A percentile compares a stretch with the other conserved stretches of the same genome.
Conservation (phyloP, 2,329 filamentous ascomycete genomes). For the Trichoderma arundinaceum region DNA sequence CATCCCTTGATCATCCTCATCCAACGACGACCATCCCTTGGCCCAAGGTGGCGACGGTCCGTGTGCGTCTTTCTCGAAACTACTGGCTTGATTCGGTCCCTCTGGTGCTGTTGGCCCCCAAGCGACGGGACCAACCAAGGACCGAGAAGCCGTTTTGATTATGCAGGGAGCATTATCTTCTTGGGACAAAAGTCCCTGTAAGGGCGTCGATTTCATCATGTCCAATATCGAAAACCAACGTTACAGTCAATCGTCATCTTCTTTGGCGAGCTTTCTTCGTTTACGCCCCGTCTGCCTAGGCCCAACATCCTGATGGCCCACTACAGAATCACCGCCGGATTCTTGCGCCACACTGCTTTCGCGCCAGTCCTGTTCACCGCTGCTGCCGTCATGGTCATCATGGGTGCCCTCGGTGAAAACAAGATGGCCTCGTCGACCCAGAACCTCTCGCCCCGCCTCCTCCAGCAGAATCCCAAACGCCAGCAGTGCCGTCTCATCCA, state of each 20-base stretch:
- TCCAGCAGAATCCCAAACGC: slow-evolving; percentile 78
- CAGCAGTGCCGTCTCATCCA: slow-evolving; percentile 80
- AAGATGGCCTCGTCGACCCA: slow-evolving; percentile 71
- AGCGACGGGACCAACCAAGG: not conserved
- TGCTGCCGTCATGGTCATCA: slow-evolving; percentile 17
- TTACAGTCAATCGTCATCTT: slow-evolving; percentile 21
- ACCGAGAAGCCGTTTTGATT: slow-evolving; percentile 14
- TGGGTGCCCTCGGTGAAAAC: slow-evolving; percentile 61
- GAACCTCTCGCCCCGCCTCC: slow-evolving; percentile 65
- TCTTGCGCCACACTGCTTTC: slow-evolving; percentile 7
- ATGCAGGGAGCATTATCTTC: not conserved
- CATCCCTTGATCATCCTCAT: not conserved
- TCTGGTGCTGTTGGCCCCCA: not conserved
- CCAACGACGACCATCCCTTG: not conserved
- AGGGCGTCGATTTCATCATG: not conserved
- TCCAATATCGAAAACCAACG: slow-evolving; percentile 6
- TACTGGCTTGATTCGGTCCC: not conserved
- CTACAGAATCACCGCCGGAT: slow-evolving; percentile 28
- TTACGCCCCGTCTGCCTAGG: slow-evolving; percentile 39
- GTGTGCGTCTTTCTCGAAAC: slow-evolving; percentile 10
- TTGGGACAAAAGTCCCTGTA: not conserved
- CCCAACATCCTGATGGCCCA: slow-evolving; percentile 38
- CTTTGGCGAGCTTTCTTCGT: slow-evolving; percentile 41
- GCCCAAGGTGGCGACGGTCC: not conserved
- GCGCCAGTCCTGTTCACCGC: slow-evolving; percentile 7